These are phyloP conservation scores for Zarea fungicola DNA, from an alignment of 2,329 filamentous ascomycete genomes.

Conservation along the genomic window DNA sequence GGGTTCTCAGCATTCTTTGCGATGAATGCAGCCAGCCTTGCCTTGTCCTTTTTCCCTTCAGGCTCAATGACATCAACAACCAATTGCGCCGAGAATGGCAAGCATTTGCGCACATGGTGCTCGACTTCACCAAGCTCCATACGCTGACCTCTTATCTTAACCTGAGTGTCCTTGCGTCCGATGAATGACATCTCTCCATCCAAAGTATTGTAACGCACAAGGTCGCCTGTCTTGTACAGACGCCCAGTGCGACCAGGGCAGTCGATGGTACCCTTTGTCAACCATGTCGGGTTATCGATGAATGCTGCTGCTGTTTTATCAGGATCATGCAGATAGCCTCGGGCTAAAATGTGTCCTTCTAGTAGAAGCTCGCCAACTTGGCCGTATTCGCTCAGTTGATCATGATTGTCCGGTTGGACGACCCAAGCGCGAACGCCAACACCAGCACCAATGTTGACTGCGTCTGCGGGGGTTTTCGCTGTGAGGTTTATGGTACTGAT, in stretches of 20 bases:
- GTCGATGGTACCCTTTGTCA: slow-evolving; percentile 1
- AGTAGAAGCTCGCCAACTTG: slow-evolving; percentile 30
- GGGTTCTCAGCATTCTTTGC: not conserved
- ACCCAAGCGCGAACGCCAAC: slow-evolving; percentile 22
- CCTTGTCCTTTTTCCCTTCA: not conserved
- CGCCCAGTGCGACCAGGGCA: slow-evolving; percentile 4
- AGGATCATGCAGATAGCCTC: slow-evolving; percentile 42
- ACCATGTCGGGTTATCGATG: slow-evolving; percentile 21
- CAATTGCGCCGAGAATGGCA: not conserved
- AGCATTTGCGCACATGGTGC: not conserved
- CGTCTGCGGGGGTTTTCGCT: not conserved
- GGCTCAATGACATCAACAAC: not conserved
- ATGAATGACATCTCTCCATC: not conserved
- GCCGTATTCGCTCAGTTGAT: slow-evolving; percentile 20
- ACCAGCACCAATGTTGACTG: slow-evolving; percentile 23
- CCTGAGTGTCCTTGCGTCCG: slow-evolving; percentile 49
- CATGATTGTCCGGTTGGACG: slow-evolving; percentile 18
- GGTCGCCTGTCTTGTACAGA: not conserved
- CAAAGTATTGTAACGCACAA: slow-evolving; percentile 6
- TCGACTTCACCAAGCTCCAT: slow-evolving; percentile 41
- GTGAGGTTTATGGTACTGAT: not conserved
- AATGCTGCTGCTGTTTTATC: slow-evolving; percentile 27
- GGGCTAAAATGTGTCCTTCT: slow-evolving; percentile 41
- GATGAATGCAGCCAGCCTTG: not conserved
- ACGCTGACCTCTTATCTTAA: slow-evolving; percentile 55